Percentiles rank a stretch among this genome's conserved stretches.
phyloP scores from a whole-genome alignment of 768 basidiomycete genomes.

The Hericium rajendrae region DNA sequence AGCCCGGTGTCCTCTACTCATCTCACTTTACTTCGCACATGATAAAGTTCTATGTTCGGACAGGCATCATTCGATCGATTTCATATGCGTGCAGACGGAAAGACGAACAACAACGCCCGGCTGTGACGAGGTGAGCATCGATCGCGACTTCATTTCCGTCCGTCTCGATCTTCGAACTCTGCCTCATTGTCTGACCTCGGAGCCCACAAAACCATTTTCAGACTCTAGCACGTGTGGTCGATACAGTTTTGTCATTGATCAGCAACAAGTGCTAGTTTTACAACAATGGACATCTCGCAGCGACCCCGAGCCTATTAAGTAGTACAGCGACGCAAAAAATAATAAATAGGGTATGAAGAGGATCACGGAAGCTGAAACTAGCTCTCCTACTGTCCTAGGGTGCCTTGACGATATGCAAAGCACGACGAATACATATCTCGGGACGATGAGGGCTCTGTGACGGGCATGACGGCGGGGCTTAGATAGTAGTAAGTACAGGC shows the following conservation, averaged over 20 bases:
- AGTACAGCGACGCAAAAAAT: not conserved
- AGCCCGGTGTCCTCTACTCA: too few relatives aligned
- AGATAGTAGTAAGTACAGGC: slow-evolving; percentile 7
- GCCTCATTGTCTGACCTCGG: too few relatives aligned
- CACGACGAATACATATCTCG: not conserved
- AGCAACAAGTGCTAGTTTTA: not conserved
- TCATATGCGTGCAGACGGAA: too few relatives aligned
- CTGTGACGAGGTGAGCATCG: too few relatives aligned
- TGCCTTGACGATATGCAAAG: slow-evolving; percentile 4
- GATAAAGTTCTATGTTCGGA: too few relatives aligned
- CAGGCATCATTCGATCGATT: too few relatives aligned
- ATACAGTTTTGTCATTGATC: not conserved
- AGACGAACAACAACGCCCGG: too few relatives aligned
- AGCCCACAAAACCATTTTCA: too few relatives aligned
- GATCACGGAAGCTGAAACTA: not conserved
- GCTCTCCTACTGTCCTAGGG: slow-evolving; percentile 6
- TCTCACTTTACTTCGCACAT: too few relatives aligned
- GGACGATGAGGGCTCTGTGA: too few relatives aligned
- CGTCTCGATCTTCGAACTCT: too few relatives aligned
- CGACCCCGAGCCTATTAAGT: not conserved
- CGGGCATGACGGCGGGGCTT: not conserved
- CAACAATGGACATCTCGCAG: not conserved
- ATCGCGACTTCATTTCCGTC: too few relatives aligned
- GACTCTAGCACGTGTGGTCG: not conserved
- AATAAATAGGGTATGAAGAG: not conserved